Conservation (phyloP, 768 basidiomycete species). For the Lactifluus echinatus region DNA sequence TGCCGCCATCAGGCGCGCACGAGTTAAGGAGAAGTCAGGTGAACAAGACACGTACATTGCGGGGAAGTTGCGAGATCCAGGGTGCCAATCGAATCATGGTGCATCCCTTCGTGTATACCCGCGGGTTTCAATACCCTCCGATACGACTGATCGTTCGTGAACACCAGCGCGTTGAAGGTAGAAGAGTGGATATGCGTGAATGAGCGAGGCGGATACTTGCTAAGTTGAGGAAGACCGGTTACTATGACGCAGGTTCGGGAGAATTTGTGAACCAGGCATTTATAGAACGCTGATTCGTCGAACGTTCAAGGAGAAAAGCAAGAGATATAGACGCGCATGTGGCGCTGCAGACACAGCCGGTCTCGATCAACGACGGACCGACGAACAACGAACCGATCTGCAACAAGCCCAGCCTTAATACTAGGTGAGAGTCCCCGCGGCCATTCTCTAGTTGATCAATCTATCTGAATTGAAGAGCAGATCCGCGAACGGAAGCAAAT, state of each 20-base stretch:
- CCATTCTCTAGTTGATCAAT: no score
- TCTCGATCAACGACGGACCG: not conserved
- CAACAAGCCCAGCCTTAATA: no score
- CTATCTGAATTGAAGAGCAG: no score
- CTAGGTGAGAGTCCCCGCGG: no score
- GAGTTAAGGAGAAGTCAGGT: not conserved
- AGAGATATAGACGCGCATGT: not conserved
- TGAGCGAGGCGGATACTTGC: not conserved
- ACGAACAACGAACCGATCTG: no score
- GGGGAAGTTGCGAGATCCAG: not conserved
- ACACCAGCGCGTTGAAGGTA: not conserved
- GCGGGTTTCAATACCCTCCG: not conserved
- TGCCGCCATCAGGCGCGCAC: slow-evolving; percentile 6
- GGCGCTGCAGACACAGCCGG: not conserved
- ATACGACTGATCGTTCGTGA: not conserved
- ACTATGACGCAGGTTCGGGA: not conserved
- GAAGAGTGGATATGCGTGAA: not conserved
- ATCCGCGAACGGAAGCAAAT: no score
- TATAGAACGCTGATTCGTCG: not conserved
- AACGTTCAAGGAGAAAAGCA: not conserved
- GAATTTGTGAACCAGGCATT: not conserved
- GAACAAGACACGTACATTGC: slow-evolving; percentile 5
- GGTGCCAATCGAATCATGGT: not conserved
- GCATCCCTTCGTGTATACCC: not conserved
- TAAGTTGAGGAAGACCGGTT: not conserved